A percentile compares a stretch with the other conserved stretches of the same genome.
Evolutionary conservation across 1,284 basidiomycete species (phyloP).

Genomic region (Ceratobasidium sp.): DNA sequence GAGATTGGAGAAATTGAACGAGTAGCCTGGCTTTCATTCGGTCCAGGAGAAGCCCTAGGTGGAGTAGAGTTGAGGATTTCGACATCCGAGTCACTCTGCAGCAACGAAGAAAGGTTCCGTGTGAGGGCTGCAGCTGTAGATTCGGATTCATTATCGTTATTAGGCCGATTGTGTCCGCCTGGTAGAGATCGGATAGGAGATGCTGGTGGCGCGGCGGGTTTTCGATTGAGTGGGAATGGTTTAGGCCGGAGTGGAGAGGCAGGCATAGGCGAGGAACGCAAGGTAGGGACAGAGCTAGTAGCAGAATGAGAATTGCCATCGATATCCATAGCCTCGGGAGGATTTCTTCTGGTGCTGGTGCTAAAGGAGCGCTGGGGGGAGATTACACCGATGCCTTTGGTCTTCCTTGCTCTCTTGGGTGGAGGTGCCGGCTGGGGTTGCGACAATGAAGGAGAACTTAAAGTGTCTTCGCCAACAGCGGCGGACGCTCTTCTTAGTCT

Average conservation of each 20-base stretch:
- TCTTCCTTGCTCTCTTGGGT: conserved; percentile 28
- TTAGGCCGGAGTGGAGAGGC: conserved; percentile 17
- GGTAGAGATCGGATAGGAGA: conserved; percentile 12
- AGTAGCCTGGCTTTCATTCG: not conserved
- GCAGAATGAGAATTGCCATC: conserved; percentile 62
- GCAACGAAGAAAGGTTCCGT: conserved; percentile 51
- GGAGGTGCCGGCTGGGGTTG: conserved; percentile 32
- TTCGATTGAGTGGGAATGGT: conserved; percentile 31
- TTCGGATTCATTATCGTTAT: conserved; percentile 64
- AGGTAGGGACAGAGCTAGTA: conserved; percentile 53
- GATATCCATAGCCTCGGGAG: conserved; percentile 47
- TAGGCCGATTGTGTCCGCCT: conserved; percentile 48
- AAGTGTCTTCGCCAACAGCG: conserved; percentile 2
- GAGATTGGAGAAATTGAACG: not conserved
- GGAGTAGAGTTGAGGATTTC: conserved; percentile 69
- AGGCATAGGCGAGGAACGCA: conserved; percentile 32
- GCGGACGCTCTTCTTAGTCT: conserved; percentile 49
- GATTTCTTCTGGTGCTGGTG: conserved; percentile 6
- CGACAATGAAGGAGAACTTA: conserved; percentile 24
- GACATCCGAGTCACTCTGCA: conserved; percentile 65
- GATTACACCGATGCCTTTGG: conserved; percentile 41
- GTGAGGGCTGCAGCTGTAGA: conserved; percentile 32
- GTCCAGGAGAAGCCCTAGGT: conserved; percentile 59
- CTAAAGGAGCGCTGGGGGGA: conserved; percentile 22
- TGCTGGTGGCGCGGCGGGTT: conserved; percentile 34